These are phyloP conservation scores for Tuber melanosporum DNA, from an alignment of 495 filamentous ascomycete species.

Conservation along the genomic window DNA sequence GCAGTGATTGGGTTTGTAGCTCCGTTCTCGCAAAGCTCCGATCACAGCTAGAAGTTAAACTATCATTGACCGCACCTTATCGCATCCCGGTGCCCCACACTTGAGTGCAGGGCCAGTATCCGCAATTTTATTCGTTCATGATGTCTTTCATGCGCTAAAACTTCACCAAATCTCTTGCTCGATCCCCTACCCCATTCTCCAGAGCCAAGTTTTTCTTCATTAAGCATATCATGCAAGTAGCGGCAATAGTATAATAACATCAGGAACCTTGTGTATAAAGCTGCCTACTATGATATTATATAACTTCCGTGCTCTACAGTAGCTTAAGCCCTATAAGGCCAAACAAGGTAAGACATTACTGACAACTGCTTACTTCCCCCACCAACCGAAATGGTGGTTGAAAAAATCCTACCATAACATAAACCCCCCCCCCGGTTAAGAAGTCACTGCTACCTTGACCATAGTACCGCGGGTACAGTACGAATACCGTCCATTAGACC, in stretches of 20 bases:
- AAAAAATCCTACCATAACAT: background rate
- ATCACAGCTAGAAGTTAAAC: background rate
- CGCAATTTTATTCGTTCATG: background rate
- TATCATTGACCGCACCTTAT: slow-evolving; percentile 1
- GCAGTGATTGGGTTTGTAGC: background rate
- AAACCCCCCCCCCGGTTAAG: background rate
- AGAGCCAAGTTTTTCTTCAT: background rate
- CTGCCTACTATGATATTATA: background rate
- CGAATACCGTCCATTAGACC: background rate
- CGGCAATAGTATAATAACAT: background rate
- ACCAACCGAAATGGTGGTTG: background rate
- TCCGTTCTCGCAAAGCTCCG: background rate
- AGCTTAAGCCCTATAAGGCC: background rate
- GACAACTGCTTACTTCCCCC: background rate
- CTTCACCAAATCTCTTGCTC: background rate
- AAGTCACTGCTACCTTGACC: background rate
- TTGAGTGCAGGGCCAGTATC: background rate
- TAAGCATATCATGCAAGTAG: background rate
- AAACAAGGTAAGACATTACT: background rate
- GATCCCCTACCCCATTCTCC: background rate
- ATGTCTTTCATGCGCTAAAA: background rate
- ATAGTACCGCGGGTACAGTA: background rate
- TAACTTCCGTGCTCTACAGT: background rate
- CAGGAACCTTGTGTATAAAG: background rate
- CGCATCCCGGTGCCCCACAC: background rate